Conservation (phyloP, 2,329 filamentous ascomycete genomes). For the Cercospora sojina region DNA sequence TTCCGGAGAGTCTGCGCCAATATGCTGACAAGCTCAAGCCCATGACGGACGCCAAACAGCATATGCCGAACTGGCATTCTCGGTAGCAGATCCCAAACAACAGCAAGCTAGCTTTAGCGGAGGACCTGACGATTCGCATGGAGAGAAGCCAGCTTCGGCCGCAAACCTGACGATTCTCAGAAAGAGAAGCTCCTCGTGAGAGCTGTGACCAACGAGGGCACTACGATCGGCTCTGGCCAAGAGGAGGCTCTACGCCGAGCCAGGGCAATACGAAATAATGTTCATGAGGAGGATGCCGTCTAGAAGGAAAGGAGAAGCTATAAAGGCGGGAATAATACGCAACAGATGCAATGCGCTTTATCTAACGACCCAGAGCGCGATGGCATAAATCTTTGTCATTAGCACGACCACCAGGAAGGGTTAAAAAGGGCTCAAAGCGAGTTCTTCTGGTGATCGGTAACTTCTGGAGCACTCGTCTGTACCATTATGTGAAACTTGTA, state of each 20-base stretch:
- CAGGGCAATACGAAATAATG: background rate
- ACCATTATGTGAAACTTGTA: background rate
- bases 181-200: too few species aligned
- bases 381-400: background rate
- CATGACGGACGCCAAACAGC: too few species aligned
- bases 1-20: too few species aligned
- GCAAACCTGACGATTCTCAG: too few species aligned
- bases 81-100: too few species aligned
- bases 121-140: too few species aligned
- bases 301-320: background rate
- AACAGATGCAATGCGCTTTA: too few species aligned
- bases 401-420: background rate
- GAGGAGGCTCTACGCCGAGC: background rate
- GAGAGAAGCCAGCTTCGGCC: too few species aligned
- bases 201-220: too few species aligned
- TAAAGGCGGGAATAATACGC: background rate
- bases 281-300: background rate
- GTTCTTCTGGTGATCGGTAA: background rate
- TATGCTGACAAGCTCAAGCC: too few species aligned
- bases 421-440: background rate
- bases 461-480: background rate
- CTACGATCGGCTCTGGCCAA: background rate
- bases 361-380: background rate
- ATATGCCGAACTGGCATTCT: too few species aligned
- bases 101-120: too few species aligned